These are phyloP conservation scores for Malassezia pachydermatis DNA, from an alignment of 1,284 basidiomycete species.

Conservation along the genomic window DNA sequence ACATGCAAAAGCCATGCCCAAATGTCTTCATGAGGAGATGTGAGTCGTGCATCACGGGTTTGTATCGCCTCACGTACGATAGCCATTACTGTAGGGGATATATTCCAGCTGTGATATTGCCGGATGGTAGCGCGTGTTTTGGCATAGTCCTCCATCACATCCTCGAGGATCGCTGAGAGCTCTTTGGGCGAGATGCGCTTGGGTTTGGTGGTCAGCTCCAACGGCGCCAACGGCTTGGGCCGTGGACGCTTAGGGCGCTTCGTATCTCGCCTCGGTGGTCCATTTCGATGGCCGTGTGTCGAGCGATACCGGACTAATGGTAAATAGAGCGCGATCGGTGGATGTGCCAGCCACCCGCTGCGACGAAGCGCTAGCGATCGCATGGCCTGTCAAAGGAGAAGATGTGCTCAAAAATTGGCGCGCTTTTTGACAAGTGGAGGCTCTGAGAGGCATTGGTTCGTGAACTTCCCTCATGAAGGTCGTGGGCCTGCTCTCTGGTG, in stretches of 20 bases:
- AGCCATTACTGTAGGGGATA: not conserved
- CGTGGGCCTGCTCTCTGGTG: conserved; percentile 86
- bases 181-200: not conserved
- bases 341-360: not conserved
- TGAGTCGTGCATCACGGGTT: not conserved
- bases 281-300: no score
- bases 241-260: not conserved
- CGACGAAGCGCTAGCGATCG: no score
- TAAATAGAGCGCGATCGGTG: not conserved
- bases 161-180: not conserved
- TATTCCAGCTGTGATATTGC: not conserved
- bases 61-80: not conserved
- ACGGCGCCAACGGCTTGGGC: conserved; percentile 1
- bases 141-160: not conserved
- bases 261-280: not conserved
- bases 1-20: not conserved
- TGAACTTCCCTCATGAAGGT: conserved; percentile 64
- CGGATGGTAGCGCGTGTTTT: not conserved
- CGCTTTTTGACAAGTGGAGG: not conserved
- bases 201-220: not conserved
- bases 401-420: not conserved
- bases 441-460: not conserved
- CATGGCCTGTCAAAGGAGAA: no score
- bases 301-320: no score
- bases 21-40: not conserved